phyloP scores from a whole-genome alignment of 1,139 yeast species.

The Casaregolazyma lundiana region DNA sequence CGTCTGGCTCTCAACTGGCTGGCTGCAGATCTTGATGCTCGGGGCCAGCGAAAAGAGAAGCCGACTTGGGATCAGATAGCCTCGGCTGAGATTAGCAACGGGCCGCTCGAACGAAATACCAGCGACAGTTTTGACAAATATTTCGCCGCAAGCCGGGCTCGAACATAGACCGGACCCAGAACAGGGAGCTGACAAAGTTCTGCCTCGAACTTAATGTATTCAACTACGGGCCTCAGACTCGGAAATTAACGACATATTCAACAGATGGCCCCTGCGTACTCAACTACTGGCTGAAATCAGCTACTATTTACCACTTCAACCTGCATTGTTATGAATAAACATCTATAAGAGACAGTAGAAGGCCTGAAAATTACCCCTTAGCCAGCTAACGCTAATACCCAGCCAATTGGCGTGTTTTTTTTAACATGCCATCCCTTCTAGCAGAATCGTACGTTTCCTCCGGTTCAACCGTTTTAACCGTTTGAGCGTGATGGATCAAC shows the following conservation, averaged over 20 bases:
- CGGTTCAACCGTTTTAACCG: too few relatives aligned
- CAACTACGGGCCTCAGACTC: neutral
- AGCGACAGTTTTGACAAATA: slow-evolving; percentile 28
- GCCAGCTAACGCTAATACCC: too few relatives aligned
- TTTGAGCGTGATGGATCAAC: too few relatives aligned
- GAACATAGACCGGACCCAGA: slow-evolving; percentile 13
- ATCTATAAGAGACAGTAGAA: neutral
- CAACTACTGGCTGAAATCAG: too few relatives aligned
- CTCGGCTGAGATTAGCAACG: slow-evolving; percentile 18
- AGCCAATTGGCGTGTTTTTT: too few relatives aligned
- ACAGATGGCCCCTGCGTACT: too few relatives aligned
- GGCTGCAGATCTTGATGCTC: slow-evolving; percentile 37
- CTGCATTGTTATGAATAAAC: neutral
- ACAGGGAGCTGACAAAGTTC: neutral
- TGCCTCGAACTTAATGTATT: neutral
- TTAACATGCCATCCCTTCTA: too few relatives aligned
- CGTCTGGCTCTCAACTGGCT: slow-evolving; percentile 40
- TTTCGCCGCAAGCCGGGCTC: slow-evolving; percentile 30
- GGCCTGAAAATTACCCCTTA: too few relatives aligned
- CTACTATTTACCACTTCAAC: neutral
- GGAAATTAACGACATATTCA: too few relatives aligned
- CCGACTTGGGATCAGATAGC: slow-evolving; percentile 27
- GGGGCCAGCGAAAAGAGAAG: slow-evolving; percentile 39
- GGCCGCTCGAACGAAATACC: slow-evolving; percentile 26
- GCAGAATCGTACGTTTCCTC: too few relatives aligned